Evolutionary conservation across 176 grass and related monocot species (phyloP).

Genomic region (Ananas comosus): DNA sequence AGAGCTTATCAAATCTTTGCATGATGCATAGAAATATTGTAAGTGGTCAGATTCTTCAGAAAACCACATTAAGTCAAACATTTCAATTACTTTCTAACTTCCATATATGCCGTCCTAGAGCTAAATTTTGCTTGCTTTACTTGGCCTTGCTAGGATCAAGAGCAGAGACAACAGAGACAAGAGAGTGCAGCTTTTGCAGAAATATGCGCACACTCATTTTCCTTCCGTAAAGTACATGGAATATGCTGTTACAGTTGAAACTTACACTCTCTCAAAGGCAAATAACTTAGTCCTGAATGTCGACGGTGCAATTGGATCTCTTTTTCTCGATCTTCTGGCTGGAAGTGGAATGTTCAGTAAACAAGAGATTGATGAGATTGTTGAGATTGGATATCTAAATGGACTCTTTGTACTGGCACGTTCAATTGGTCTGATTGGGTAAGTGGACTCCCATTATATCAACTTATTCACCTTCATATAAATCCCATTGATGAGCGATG

Average conservation of each 20-base stretch:
- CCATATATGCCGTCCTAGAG: background rate
- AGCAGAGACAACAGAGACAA: slow-evolving; percentile 99
- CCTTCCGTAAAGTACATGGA: slow-evolving; percentile 94
- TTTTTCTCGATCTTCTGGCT: slow-evolving; percentile 70
- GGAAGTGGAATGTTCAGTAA: slow-evolving; percentile 99
- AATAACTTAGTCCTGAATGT: slow-evolving; percentile 30
- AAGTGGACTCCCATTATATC: slow-evolving; percentile 10
- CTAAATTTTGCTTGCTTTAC: background rate
- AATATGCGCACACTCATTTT: slow-evolving; percentile 91
- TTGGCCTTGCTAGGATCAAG: slow-evolving; percentile 59
- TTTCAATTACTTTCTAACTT: too few species aligned
- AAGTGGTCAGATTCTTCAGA: too few species aligned
- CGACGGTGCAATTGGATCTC: slow-evolving; percentile 60
- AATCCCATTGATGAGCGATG: too few species aligned
- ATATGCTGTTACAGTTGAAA: slow-evolving; percentile 80
- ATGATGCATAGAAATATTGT: too few species aligned
- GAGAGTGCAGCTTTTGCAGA: slow-evolving; percentile 83
- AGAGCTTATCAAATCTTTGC: too few species aligned
- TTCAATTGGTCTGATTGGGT: slow-evolving; percentile 93
- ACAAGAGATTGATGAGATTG: slow-evolving; percentile 88
- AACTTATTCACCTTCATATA: too few species aligned
- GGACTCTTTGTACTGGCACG: slow-evolving; percentile 95
- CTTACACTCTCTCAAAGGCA: slow-evolving; percentile 85
- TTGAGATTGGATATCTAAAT: slow-evolving; percentile 93
- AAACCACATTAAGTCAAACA: too few species aligned